Percentiles rank a stretch among this genome's conserved stretches.
These are phyloP conservation scores for Suhomyces taliae DNA, from an alignment of 1,139 yeast species.

Conservation along the genomic window DNA sequence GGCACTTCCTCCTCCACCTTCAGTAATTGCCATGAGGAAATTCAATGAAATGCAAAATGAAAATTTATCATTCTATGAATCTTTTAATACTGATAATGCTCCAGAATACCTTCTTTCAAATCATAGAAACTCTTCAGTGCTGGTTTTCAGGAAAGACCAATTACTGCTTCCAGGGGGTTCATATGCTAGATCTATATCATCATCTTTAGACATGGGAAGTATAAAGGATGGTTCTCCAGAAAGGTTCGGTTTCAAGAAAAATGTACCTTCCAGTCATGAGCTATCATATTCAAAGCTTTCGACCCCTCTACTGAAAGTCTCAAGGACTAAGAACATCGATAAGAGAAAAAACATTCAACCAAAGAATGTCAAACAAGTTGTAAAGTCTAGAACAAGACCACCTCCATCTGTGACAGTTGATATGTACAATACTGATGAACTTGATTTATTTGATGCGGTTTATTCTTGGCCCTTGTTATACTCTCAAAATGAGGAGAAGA, in stretches of 20 bases:
- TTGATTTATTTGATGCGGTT: slow-evolving; percentile 54
- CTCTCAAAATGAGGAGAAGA: slow-evolving; percentile 45
- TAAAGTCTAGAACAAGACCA: slow-evolving; percentile 20
- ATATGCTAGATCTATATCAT: slow-evolving; percentile 23
- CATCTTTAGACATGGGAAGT: slow-evolving; percentile 31
- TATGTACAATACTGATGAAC: slow-evolving; percentile 53
- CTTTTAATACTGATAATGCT: slow-evolving; percentile 9
- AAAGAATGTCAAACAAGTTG: slow-evolving; percentile 4
- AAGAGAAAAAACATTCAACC: slow-evolving; percentile 2
- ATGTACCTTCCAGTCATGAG: slow-evolving; percentile 4
- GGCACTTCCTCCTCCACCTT: slow-evolving; percentile 35
- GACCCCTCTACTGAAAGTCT: slow-evolving; percentile 2
- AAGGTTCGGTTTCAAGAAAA: slow-evolving; percentile 14
- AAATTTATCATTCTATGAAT: slow-evolving; percentile 11
- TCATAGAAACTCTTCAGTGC: slow-evolving; percentile 22
- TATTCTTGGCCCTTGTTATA: slow-evolving; percentile 49
- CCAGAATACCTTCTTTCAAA: slow-evolving; percentile 9
- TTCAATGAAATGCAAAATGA: slow-evolving; percentile 10
- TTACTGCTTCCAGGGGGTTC: slow-evolving; percentile 9
- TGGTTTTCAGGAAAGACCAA: slow-evolving; percentile 23
- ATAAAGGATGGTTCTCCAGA: slow-evolving; percentile 32
- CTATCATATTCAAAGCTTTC: slow-evolving; percentile 2
- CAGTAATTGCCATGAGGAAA: slow-evolving; percentile 21
- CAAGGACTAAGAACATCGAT: not conserved
- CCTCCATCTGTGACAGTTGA: slow-evolving; percentile 51